These are phyloP conservation scores for Jacaranda copaia DNA, from an alignment of 257 asterid species.

Conservation along the genomic window DNA sequence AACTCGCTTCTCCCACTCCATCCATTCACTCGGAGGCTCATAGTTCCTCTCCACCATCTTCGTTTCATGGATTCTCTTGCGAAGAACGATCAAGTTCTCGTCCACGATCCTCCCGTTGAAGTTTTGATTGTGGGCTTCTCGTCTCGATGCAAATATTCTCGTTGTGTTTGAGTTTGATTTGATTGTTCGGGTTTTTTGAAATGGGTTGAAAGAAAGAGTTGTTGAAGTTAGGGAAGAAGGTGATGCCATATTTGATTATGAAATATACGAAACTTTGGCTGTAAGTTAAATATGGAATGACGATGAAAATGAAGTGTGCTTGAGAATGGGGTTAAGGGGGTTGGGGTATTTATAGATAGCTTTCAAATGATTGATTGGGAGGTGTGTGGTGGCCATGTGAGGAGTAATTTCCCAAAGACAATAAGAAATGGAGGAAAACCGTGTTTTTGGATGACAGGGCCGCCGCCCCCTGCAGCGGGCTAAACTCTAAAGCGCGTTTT, in stretches of 20 bases:
- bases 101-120: conserved; percentile 53
- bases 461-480: conserved; percentile 41
- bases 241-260: conserved; percentile 36
- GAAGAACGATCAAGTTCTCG: conserved; percentile 58
- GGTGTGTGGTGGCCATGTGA: conserved; percentile 34
- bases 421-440: conserved; percentile 23
- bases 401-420: neutral
- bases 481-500: conserved; percentile 30
- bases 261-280: neutral
- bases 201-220: conserved; percentile 9
- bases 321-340: neutral
- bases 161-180: conserved; percentile 11
- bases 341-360: conserved; percentile 34
- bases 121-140: conserved; percentile 43
- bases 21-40: conserved; percentile 62
- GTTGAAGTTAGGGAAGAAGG: conserved; percentile 15
- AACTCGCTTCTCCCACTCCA: conserved; percentile 62
- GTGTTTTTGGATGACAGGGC: conserved; percentile 34
- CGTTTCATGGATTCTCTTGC: conserved; percentile 65
- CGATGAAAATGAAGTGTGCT: neutral
- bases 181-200: neutral
- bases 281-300: neutral
- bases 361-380: neutral
- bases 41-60: conserved; percentile 46
- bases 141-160: conserved; percentile 25